Base-by-base conservation (phyloP, 2,329 filamentous ascomycete genomes). In the Microdochium bolleyi region DNA sequence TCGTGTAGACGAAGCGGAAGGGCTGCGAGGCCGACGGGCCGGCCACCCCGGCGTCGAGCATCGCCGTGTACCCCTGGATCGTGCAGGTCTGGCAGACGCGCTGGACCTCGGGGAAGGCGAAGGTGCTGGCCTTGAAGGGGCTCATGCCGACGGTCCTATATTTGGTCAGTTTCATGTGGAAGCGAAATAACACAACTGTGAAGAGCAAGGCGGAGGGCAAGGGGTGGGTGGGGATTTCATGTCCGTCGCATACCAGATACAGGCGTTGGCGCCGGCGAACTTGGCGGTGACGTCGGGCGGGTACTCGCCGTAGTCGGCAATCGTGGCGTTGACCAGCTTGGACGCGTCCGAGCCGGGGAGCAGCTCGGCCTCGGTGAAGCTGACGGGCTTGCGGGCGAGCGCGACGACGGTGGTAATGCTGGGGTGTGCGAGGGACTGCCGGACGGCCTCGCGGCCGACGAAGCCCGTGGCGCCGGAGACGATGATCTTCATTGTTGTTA, bases 391-490 rank as follows among this genome's bases (percentile, higher is more conserved):
- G 2, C 75, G 73, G 3, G 66, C 67, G 11, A 77, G 57, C 2
- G 70, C 73, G 11, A 77, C 58, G 22, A 78, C 58, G 9, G 69
- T 67, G 0, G 68, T 70, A 51, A 77, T 63, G 5, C 62, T 55
- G 0, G 66, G 64, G 27, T 61, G 60, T 3, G 55, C 58, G 5
- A 76, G 60, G 22, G 69, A 69, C 51, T 76, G 73, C 13, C 72
- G 72, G 48, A 77, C 57, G 24, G 78, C 54, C 51, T 76, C 74
- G 34, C 58, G 65, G 37, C 63, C 74, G 2, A 76, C 63, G 41
- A 68, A 72, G 51, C 73, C 73, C 0, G 68, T 73, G 3, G 71
- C 68, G 2, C 73, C 73, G 11, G 67, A 62, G 16, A 75, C 59
- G 24, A 76, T 66, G 41, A 76, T 60, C 55, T 74, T 76, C 73